These are phyloP conservation scores for Trichoderma brevicompactum DNA, from an alignment of 2,329 filamentous ascomycete species.

Conservation along the genomic window DNA sequence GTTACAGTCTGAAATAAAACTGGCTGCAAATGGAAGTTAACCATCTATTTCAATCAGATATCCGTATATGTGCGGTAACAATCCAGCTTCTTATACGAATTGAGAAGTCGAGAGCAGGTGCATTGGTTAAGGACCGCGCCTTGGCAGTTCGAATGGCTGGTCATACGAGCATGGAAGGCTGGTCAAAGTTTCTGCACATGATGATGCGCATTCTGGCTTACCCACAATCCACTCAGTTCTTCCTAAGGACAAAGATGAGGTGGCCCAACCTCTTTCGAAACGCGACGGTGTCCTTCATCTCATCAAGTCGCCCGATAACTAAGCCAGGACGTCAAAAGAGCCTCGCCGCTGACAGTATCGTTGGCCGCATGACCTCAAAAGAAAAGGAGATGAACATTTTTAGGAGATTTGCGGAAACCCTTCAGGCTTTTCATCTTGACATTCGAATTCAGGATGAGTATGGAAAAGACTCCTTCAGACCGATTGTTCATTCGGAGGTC, in stretches of 20 bases:
- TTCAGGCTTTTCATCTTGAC: neutral
- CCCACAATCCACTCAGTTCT: neutral
- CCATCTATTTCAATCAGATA: neutral
- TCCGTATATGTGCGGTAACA: neutral
- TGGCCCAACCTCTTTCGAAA: conserved; percentile 7
- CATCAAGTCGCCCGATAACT: neutral
- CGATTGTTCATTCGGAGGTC: conserved; percentile 2
- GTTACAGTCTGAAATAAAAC: neutral
- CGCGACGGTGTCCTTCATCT: neutral
- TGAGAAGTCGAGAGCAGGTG: neutral
- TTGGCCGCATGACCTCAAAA: neutral
- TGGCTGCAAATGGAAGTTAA: neutral
- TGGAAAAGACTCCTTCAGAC: neutral
- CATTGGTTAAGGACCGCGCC: neutral
- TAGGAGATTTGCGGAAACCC: neutral
- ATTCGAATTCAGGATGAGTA: neutral
- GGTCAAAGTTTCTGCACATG: neutral
- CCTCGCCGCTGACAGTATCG: neutral
- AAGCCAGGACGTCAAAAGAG: neutral
- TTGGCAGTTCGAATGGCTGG: neutral
- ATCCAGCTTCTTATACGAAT: neutral
- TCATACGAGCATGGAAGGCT: conserved; percentile 6
- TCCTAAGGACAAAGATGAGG: neutral
- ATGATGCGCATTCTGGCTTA: conserved; percentile 16
- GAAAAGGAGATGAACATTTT: neutral